Evolutionary conservation across 2,329 filamentous ascomycete genomes (phyloP), one percentile per base, ranked within the genome.

Genomic region (Penicillium frequentans): DNA sequence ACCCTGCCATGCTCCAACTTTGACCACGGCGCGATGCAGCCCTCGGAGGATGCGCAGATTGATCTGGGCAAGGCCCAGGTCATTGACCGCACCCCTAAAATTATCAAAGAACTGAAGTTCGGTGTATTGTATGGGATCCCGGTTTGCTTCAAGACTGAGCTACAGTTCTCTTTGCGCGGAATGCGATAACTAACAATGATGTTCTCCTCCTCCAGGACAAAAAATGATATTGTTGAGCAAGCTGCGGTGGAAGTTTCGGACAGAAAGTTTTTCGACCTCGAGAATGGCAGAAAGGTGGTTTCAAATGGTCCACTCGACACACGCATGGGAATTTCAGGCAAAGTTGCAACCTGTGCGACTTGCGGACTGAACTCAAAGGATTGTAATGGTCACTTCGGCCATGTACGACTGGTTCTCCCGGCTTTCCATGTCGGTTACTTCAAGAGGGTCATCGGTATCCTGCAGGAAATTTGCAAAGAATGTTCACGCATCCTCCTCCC

Each of bases 341-440:
- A 98, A 76, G 84, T 80, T 3, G 90, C 86, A 24, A 83, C 80
- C 57, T 99, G 95, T 73, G 80, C 85, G 44, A 98, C 95, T 14
- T 99, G 95, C 72, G 86, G 90, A 48, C 86, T 93, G 70, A 84
- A 86, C 16, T 81, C 98, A 29, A 85, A 91, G 67, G 86, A 89
- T 63, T 99, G 95, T 75, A 95, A 91, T 66, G 95, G 95, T 13
- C 95, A 99, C 75, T 99, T 98, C 70, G 95, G 95, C 47, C 89
- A 97, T 75, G 90, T 99, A 68, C 87, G 90, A 68, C 84, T 99
- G 14, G 91, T 93, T 1, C 81, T 99, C 51, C 95, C 95, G 4
- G 91, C 90, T 44, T 98, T 98, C 70, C 95, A 99, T 72, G 92
- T 98, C 63, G 95, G 95, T 37, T 99, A 97, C 72, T 85, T 99